Conservation (phyloP, 805 yeast genomes). For the Ascoidea asiatica region DNA sequence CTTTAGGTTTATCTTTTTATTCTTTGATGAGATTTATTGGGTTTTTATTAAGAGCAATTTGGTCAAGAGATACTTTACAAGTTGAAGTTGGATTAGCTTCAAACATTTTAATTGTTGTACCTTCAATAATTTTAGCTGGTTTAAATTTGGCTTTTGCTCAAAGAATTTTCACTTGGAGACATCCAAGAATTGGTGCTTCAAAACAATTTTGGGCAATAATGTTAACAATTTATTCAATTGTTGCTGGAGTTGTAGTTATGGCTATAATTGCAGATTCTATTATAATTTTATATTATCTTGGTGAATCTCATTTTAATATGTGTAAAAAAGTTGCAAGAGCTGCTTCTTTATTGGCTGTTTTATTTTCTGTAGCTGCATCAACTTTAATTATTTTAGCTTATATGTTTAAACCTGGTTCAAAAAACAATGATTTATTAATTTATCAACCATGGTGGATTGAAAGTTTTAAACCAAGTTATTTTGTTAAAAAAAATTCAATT, state of each 20-base stretch:
- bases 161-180: slow-evolving; percentile 65
- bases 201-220: slow-evolving; percentile 35
- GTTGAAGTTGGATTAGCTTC: slow-evolving; percentile 40
- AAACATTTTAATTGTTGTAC: slow-evolving; percentile 39
- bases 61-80: slow-evolving; percentile 39
- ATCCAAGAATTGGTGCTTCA: slow-evolving; percentile 53
- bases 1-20: slow-evolving; percentile 40
- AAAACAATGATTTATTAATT: slow-evolving; percentile 35
- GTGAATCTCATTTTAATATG: slow-evolving; percentile 28
- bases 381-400: slow-evolving; percentile 36
- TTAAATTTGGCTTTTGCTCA: slow-evolving; percentile 56
- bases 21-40: slow-evolving; percentile 43
- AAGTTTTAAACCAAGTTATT: slow-evolving; percentile 44
- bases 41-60: slow-evolving; percentile 39
- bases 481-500: slow-evolving; percentile 39
- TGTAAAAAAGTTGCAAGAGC: slow-evolving; percentile 43
- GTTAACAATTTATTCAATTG: slow-evolving; percentile 37
- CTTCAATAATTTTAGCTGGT: slow-evolving; percentile 44
- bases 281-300: slow-evolving; percentile 45
- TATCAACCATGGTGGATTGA: slow-evolving; percentile 76
- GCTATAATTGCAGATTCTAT: slow-evolving; percentile 50
- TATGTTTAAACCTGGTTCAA: slow-evolving; percentile 37
- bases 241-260: slow-evolving; percentile 47
- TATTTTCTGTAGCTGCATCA: slow-evolving; percentile 43
- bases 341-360: slow-evolving; percentile 29